phyloP scores from a whole-genome alignment of 83 land plant genomes.

The Picea engelmannii region DNA sequence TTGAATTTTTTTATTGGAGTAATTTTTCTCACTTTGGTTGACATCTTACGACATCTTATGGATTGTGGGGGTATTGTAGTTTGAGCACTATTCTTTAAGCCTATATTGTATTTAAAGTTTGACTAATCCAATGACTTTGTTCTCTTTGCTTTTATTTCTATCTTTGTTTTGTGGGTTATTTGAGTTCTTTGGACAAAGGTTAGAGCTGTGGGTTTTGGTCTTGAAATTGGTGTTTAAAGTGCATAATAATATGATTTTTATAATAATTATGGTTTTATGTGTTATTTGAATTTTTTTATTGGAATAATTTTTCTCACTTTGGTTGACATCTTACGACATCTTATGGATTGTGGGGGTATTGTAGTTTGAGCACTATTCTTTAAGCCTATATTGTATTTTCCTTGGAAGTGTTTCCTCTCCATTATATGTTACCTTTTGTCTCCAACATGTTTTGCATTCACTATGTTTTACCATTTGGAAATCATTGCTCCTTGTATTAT shows the following conservation, averaged over 20 bases:
- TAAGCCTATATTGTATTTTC: no score
- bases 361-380: neutral
- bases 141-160: neutral
- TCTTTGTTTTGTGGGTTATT: neutral
- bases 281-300: neutral
- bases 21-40: no score
- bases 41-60: neutral
- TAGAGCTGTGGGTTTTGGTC: neutral
- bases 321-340: neutral
- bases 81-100: neutral
- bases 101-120: neutral
- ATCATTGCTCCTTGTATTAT: no score
- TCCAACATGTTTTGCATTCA: no score
- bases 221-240: neutral
- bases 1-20: neutral
- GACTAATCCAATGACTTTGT: no score
- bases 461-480: no score
- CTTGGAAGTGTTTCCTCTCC: no score
- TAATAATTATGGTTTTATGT: neutral
- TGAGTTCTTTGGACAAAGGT: neutral
- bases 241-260: neutral
- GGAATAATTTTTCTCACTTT: no score
- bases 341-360: neutral
- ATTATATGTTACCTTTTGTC: neutral
- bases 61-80: neutral